phyloP scores from a whole-genome alignment of 1,284 basidiomycete species.

The Butyriboletus appendiculatus region DNA sequence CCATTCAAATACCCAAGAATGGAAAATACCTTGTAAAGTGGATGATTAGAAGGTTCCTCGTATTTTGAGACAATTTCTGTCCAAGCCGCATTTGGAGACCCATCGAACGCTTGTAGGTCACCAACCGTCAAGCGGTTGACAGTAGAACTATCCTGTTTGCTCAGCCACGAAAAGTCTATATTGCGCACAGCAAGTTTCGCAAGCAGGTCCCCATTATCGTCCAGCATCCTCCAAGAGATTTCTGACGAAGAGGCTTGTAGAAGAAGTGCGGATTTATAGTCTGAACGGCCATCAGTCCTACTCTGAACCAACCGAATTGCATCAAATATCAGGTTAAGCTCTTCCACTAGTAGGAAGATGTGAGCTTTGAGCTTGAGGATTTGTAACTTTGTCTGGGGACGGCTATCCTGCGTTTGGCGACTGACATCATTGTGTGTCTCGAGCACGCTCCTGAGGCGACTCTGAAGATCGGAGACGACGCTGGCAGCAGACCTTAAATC shows the following conservation, averaged over 20 bases:
- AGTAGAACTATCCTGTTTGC: slow-evolving; percentile 87
- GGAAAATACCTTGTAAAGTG: slow-evolving; percentile 60
- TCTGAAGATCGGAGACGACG: slow-evolving; percentile 77
- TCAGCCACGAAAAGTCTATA: slow-evolving; percentile 84
- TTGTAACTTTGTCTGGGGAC: slow-evolving; percentile 51
- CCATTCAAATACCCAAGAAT: not conserved
- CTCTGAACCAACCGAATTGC: slow-evolving; percentile 86
- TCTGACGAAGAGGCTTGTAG: slow-evolving; percentile 84
- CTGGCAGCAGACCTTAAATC: slow-evolving; percentile 70
- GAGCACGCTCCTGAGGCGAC: slow-evolving; percentile 68
- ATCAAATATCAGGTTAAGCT: slow-evolving; percentile 87
- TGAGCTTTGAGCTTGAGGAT: slow-evolving; percentile 78
- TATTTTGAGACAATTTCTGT: slow-evolving; percentile 86
- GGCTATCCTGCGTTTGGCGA: slow-evolving; percentile 39
- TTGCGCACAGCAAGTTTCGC: slow-evolving; percentile 85
- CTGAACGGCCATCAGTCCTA: slow-evolving; percentile 66
- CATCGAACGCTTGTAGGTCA: slow-evolving; percentile 88
- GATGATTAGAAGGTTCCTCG: slow-evolving; percentile 66
- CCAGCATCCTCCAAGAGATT: slow-evolving; percentile 94
- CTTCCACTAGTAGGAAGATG: slow-evolving; percentile 73
- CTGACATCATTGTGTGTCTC: slow-evolving; percentile 61
- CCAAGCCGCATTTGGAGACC: slow-evolving; percentile 82
- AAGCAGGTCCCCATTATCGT: slow-evolving; percentile 71
- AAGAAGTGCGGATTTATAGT: slow-evolving; percentile 81
- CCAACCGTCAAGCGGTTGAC: slow-evolving; percentile 78